Percentiles rank a stretch among this genome's conserved stretches.
Evolutionary conservation across 2,329 filamentous ascomycete genomes (phyloP).

Genomic region (Colletotrichum navitas): DNA sequence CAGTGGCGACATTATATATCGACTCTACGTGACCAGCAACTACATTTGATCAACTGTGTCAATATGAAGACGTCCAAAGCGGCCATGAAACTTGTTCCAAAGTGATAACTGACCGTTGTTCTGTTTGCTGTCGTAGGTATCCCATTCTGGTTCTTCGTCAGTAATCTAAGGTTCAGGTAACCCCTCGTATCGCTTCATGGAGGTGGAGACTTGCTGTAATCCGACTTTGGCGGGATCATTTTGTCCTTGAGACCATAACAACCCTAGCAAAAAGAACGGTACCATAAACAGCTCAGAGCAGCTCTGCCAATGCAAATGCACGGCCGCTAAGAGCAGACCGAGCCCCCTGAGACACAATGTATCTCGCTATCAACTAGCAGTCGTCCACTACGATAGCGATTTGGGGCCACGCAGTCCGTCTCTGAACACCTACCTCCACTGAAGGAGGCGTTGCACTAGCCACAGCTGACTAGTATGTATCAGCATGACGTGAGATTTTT

Average conservation of each 20-base stretch:
- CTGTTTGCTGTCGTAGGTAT: slow-evolving; percentile 22
- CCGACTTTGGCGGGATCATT: slow-evolving; percentile 22
- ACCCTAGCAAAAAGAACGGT: neutral
- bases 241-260: too few relatives aligned
- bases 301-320: too few relatives aligned
- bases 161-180: neutral
- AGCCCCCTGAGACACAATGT: too few relatives aligned
- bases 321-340: too few relatives aligned
- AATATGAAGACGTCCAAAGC: neutral
- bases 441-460: neutral
- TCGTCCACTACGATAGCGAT: neutral
- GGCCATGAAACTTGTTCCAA: neutral
- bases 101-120: slow-evolving; percentile 21
- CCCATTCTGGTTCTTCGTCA: slow-evolving; percentile 8
- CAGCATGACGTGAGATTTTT: neutral
- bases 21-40: slow-evolving; percentile 25
- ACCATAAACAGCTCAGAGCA: neutral
- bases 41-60: neutral
- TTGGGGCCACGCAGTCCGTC: neutral
- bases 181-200: neutral
- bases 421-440: neutral
- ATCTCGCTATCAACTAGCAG: neutral
- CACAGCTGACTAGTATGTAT: neutral
- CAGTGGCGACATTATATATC: neutral
- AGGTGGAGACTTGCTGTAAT: slow-evolving; percentile 10